Evolutionary conservation across 257 asterid genomes (phyloP), one percentile per base, ranked within the genome.

Genomic region (Solanum okadae): DNA sequence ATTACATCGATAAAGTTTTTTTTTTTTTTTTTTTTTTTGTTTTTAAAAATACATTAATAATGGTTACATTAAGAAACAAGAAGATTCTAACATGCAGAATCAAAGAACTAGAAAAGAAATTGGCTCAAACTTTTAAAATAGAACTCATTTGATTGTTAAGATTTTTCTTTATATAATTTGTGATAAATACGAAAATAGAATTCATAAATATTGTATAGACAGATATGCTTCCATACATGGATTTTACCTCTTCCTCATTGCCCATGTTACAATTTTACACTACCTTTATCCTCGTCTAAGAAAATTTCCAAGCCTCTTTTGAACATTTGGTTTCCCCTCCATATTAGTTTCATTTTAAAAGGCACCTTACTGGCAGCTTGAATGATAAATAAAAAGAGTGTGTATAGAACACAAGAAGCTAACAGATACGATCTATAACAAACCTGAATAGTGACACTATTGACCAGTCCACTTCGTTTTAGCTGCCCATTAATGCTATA

Each of bases 361-460:
- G n/a, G 29, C 52, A 71, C 20, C 14, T 4, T 27, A 37, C 56
- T 71, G n/a, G 8, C 37, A 40, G 85, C 25, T 42, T 44, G 63
- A 42, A 52, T 37, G 59, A 22, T 15, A 16, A 88, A 72, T 18
- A 82, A 68, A 22, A 20, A 78, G 27, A 44, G 46, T 23, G 52
- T 15, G 31, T 22, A 25, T 22, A 31, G 29, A 27, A 59, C 16
- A 78, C 12, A 33, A 82, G 33, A 71, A 73, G 86, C 72, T n/a
- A 73, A 44, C 63, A 18, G 87, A 37, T 65, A 71, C 27, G 85
- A 40, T 81, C 38, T 78, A 83, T 77, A 34, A 86, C 87, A 52
- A 68, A 97, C 99, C 98, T 95, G 92, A 92, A 97, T 61, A 87
- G 96, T 91, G 84, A 94, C 59, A 90, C 98, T 94, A 81, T 93